Conservation (phyloP, 768 basidiomycete species). For the Lyophyllum decastes region DNA sequence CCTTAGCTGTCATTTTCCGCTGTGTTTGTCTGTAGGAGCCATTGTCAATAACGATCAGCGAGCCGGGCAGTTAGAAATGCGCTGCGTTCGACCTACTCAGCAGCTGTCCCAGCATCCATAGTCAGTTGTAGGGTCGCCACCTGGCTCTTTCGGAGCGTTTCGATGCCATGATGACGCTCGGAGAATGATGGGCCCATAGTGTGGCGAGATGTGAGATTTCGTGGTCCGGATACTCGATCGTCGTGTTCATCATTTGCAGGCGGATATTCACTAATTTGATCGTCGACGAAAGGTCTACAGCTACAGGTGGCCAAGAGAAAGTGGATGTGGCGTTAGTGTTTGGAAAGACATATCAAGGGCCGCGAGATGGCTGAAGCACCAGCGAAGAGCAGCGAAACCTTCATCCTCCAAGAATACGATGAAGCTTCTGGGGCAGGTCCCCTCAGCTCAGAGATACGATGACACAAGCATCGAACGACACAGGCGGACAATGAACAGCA, state of each 20-base stretch:
- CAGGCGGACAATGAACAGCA: conserved; percentile 1
- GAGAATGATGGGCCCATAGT: not conserved
- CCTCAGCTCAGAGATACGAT: not conserved
- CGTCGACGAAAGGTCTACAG: not conserved
- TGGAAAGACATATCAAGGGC: not conserved
- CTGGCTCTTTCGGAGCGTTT: not conserved
- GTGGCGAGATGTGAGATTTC: not conserved
- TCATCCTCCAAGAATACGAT: not conserved
- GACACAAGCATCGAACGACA: not conserved
- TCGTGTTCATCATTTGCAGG: not conserved
- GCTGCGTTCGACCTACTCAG: not conserved
- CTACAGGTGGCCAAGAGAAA: not conserved
- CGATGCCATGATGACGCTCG: not conserved
- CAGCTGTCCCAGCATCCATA: not conserved
- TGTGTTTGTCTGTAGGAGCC: not conserved
- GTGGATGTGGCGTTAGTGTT: conserved; percentile 14
- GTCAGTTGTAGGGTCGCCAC: not conserved
- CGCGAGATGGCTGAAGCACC: not conserved
- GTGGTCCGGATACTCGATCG: not conserved
- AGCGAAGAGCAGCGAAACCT: not conserved
- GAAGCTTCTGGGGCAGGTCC: not conserved
- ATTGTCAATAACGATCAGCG: not conserved
- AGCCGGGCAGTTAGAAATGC: no score
- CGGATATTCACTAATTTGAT: not conserved
- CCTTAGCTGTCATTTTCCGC: not conserved